Percentiles rank a stretch among this genome's conserved stretches.
Conservation (phyloP, 257 asterid species). For the Pogostemon cablin region DNA sequence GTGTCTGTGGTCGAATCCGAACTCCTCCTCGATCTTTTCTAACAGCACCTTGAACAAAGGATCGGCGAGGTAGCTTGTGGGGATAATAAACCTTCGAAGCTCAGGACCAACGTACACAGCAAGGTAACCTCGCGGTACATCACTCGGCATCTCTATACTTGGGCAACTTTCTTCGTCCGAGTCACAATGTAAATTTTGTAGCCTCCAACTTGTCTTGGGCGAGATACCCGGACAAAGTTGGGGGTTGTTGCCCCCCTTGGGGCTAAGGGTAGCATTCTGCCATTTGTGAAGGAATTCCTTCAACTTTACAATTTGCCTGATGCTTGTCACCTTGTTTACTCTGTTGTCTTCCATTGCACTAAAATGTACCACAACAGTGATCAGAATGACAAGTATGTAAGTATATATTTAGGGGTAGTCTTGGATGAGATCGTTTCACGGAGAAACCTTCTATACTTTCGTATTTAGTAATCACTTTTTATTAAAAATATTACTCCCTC, state of each 20-base stretch:
- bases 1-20: slow-evolving; percentile 63
- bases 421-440: too few relatives aligned
- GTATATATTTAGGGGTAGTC: too few relatives aligned
- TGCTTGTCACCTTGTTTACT: slow-evolving; percentile 65
- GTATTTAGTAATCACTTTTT: too few relatives aligned
- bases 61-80: slow-evolving; percentile 62
- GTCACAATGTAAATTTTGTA: slow-evolving; percentile 46
- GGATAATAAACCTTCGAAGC: slow-evolving; percentile 66
- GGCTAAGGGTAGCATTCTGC: slow-evolving; percentile 63
- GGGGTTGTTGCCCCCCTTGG: slow-evolving; percentile 32
- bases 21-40: slow-evolving; percentile 71
- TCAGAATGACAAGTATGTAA: background rate
- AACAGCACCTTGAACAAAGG: slow-evolving; percentile 59
- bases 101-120: slow-evolving; percentile 68
- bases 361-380: slow-evolving; percentile 18
- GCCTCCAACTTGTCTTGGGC: slow-evolving; percentile 50
- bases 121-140: slow-evolving; percentile 58
- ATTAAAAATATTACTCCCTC: too few relatives aligned
- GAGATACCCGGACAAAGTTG: slow-evolving; percentile 42
- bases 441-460: too few relatives aligned
- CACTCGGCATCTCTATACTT: slow-evolving; percentile 51
- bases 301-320: slow-evolving; percentile 64
- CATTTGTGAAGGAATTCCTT: slow-evolving; percentile 71
- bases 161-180: slow-evolving; percentile 63
- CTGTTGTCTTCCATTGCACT: slow-evolving; percentile 50